phyloP scores from a whole-genome alignment of 257 asterid genomes.

The Scutellaria barbata region DNA sequence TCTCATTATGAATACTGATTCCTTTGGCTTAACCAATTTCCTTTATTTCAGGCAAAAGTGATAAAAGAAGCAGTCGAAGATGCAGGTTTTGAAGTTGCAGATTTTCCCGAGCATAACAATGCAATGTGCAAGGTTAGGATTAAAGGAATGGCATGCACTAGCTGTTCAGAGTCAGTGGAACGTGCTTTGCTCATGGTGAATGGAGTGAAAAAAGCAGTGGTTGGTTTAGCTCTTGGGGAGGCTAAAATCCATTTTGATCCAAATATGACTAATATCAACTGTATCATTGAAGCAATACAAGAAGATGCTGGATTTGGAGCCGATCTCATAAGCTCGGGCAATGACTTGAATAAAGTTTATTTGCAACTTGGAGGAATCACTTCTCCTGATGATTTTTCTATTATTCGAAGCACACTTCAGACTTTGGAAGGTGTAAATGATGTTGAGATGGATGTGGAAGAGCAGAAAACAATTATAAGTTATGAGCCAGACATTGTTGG shows the following conservation, averaged over 20 bases:
- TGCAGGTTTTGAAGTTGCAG: constrained; percentile 85
- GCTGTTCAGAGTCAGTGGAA: constrained; percentile 97
- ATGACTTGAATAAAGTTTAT: constrained; percentile 73
- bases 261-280: constrained; percentile 60
- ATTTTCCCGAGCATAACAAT: constrained; percentile 90
- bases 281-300: constrained; percentile 69
- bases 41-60: constrained; percentile 60
- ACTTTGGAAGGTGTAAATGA: constrained; percentile 80
- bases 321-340: constrained; percentile 80
- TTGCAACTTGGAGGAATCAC: constrained; percentile 72
- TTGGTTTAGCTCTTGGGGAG: constrained; percentile 98
- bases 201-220: constrained; percentile 93
- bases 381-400: constrained; percentile 58
- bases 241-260: constrained; percentile 97
- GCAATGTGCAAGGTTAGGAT: constrained; percentile 83
- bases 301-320: constrained; percentile 97
- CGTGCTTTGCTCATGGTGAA: constrained; percentile 79
- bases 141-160: constrained; percentile 98
- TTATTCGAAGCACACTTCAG: constrained; percentile 61
- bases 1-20: constrained; percentile 8
- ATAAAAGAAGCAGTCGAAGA: constrained; percentile 94
- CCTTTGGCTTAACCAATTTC: constrained; percentile 23
- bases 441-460: constrained; percentile 62
- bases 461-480: constrained; percentile 57
- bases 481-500: constrained; percentile 86